Evolutionary conservation across 805 yeast genomes (phyloP).

Genomic region (Nakazawaea wyomingensis): DNA sequence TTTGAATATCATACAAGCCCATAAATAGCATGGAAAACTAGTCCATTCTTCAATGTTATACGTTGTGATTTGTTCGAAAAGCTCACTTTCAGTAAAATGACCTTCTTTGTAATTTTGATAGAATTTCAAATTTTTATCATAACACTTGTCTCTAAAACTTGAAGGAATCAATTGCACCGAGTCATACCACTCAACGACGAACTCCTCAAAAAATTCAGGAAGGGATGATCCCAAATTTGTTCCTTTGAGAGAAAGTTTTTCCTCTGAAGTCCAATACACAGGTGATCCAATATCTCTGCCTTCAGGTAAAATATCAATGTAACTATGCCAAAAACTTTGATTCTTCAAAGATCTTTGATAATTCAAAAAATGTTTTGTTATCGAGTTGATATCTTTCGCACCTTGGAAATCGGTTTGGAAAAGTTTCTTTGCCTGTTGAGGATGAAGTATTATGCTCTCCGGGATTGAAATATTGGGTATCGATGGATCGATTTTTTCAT

Average conservation of each 20-base stretch:
- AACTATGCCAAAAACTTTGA: constrained; percentile 20
- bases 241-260: constrained; percentile 49
- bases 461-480: constrained; percentile 12
- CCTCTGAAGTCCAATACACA: constrained; percentile 54
- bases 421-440: constrained; percentile 8
- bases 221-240: constrained; percentile 64
- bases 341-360: constrained; percentile 13
- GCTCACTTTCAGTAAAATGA: constrained; percentile 9
- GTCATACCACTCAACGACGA: constrained; percentile 58
- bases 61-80: background rate
- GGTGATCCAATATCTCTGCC: constrained; percentile 52
- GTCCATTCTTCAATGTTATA: constrained; percentile 41
- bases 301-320: constrained; percentile 30
- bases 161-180: constrained; percentile 20
- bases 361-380: constrained; percentile 13
- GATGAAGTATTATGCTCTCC: constrained; percentile 1
- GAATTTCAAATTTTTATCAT: constrained; percentile 22
- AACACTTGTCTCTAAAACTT: constrained; percentile 14
- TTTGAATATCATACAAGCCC: constrained; percentile 68
- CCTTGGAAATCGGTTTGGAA: background rate
- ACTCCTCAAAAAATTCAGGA: constrained; percentile 35
- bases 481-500: constrained; percentile 8
- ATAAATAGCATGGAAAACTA: constrained; percentile 60
- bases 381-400: constrained; percentile 7
- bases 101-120: constrained; percentile 18